Base-by-base conservation (phyloP, 2,329 filamentous ascomycete genomes). In the Geosmithia flava region DNA sequence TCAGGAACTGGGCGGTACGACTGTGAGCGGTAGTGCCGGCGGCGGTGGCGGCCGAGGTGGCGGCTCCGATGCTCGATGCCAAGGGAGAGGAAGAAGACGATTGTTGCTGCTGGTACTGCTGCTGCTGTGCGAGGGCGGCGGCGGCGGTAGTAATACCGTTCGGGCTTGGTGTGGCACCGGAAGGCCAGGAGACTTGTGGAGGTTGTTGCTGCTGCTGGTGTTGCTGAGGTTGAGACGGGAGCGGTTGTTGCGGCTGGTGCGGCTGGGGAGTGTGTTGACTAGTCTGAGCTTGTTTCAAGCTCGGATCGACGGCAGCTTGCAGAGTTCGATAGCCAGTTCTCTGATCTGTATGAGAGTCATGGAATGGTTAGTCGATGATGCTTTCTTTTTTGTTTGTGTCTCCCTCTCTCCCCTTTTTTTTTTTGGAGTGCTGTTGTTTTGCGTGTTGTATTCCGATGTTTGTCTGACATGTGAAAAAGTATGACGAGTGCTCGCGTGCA, bases 1-100 rank as follows among this genome's bases (percentile, higher is more conserved):
- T 67, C 49, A 70, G 63, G 50, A 70, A 68, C 52, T 72, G 68
- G 17, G 65, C 61, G 19, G 66, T 67, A 52, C 66, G 67, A 62
- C 47, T 59, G 58, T 27, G 63, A 62, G 47, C 57, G 57, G 52
- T 67, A 65, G 49, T 65, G 61, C 46, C 56, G 53, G 50, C 56
- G 57, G 48, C 62, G 58, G 53, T 57, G 55, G n/a, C n/a, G n/a
- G n/a, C n/a, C n/a, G n/a, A n/a, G 15, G 29, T 17, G 39, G 46
- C 27, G 40, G 23, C 20, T 17, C 11, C 40, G 27, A 44, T 13
- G 20, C 23, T 8, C 23, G 23, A 5, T 4, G 23, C 23, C 23
- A 27, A 27, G 23, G 23, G 23, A 27, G 23, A 27, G 8, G 23
- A 27, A 27, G 44, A 16, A 15, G 20, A 33, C 13, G 11, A 45